phyloP scores from a whole-genome alignment of 2,329 filamentous ascomycete species.

The Fusarium austroafricanum region DNA sequence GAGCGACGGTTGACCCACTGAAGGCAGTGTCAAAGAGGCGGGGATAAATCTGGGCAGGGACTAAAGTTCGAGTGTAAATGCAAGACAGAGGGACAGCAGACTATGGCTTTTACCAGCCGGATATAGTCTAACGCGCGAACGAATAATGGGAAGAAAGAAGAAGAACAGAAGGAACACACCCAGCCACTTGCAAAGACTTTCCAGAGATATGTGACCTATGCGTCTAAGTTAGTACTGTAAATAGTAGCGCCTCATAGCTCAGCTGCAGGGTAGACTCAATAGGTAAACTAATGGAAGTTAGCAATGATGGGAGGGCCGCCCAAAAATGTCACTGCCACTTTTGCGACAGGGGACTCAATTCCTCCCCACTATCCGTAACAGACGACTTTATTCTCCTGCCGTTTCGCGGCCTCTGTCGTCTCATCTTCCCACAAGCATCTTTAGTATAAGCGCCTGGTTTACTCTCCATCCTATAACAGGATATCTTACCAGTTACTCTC shows the following conservation, averaged over 20 bases:
- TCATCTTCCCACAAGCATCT: neutral
- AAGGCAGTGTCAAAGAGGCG: conserved; percentile 24
- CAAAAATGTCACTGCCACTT: conserved; percentile 25
- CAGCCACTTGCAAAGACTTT: neutral
- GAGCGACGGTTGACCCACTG: conserved; percentile 27
- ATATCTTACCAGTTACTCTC: neutral
- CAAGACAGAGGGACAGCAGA: neutral
- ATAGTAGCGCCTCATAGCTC: neutral
- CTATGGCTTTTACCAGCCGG: neutral
- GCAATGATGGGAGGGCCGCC: neutral
- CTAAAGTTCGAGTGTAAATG: neutral
- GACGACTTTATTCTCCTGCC: conserved; percentile 1
- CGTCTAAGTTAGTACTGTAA: neutral
- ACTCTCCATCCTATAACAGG: neutral
- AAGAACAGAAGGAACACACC: neutral
- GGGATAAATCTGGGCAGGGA: conserved; percentile 1
- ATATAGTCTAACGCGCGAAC: neutral
- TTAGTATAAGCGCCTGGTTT: neutral
- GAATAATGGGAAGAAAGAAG: neutral
- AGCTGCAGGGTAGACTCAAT: conserved; percentile 1
- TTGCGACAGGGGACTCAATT: conserved; percentile 17
- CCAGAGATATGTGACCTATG: neutral
- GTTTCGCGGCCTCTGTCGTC: neutral
- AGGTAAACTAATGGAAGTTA: neutral
- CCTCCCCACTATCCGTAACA: conserved; percentile 7